Conservation (phyloP, 2,329 filamentous ascomycete genomes). For the Microdochium nivale region DNA sequence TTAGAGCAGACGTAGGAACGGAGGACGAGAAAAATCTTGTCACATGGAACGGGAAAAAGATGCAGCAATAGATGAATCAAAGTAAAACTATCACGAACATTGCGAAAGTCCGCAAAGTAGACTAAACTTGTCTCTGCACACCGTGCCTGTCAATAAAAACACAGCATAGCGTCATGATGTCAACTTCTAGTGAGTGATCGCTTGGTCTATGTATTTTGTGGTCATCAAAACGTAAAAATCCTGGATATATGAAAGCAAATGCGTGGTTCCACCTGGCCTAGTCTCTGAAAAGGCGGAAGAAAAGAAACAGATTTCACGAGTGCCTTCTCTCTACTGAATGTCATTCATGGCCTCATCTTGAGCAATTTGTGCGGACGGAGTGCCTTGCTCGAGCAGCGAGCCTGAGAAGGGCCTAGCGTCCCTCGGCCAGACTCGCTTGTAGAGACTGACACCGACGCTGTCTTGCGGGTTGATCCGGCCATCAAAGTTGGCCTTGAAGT, state of each 20-base stretch:
- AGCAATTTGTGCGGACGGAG: slow-evolving; percentile 4
- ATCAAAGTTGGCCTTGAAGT: slow-evolving; percentile 99
- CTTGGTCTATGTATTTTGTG: background rate
- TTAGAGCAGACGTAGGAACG: background rate
- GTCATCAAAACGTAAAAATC: slow-evolving; percentile 1
- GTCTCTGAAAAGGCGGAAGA: background rate
- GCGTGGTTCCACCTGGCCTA: background rate
- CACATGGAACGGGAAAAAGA: background rate
- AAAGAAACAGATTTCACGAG: background rate
- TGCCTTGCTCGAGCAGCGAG: slow-evolving; percentile 28
- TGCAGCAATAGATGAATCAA: background rate
- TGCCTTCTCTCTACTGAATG: slow-evolving; percentile 10
- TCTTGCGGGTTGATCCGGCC: slow-evolving; percentile 94
- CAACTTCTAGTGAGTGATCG: background rate
- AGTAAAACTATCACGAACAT: no score
- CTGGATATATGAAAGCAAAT: background rate
- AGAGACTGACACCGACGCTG: slow-evolving; percentile 81
- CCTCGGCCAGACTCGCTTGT: slow-evolving; percentile 79
- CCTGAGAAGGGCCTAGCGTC: slow-evolving; percentile 43
- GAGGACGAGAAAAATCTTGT: background rate
- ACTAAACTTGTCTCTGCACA: no score
- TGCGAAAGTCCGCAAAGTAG: no score
- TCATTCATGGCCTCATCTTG: slow-evolving; percentile 30
- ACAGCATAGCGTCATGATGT: slow-evolving; percentile 2
- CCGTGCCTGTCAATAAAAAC: slow-evolving; percentile 1